These are phyloP conservation scores for Erythrophleum ivorense DNA, from an alignment of 331 rosid species.

Conservation along the genomic window DNA sequence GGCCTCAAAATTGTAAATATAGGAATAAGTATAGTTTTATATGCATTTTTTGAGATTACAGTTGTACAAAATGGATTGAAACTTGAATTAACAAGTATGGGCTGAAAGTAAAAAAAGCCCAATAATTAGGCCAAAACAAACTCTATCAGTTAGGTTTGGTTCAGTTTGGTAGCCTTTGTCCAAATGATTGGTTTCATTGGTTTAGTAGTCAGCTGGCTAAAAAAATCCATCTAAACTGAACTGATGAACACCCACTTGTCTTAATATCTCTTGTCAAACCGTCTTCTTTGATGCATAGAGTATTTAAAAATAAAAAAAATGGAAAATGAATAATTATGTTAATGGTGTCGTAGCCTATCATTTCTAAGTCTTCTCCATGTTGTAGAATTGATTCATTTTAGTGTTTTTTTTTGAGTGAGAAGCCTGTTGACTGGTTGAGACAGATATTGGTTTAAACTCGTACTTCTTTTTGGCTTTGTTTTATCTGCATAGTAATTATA, in stretches of 20 bases:
- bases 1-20: neutral
- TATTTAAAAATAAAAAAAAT: neutral
- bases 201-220: neutral
- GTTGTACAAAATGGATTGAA: neutral
- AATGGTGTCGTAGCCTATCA: neutral
- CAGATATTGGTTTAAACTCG: constrained; percentile 19
- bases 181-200: neutral
- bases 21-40: no score
- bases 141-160: neutral
- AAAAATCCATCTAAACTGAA: neutral
- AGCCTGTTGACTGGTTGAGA: constrained; percentile 8
- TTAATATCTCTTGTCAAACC: neutral
- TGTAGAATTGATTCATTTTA: constrained; percentile 28
- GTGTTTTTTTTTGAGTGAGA: constrained; percentile 20
- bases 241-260: neutral
- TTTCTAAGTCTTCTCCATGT: constrained; percentile 18
- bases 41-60: no score
- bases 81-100: neutral
- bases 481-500: constrained; percentile 32
- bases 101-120: neutral
- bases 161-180: neutral
- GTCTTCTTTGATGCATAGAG: neutral
- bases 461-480: constrained; percentile 2
- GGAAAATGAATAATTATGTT: neutral
- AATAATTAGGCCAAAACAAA: neutral